Evolutionary conservation across 768 basidiomycete species (phyloP).

Genomic region (Pleurotus sapidus): DNA sequence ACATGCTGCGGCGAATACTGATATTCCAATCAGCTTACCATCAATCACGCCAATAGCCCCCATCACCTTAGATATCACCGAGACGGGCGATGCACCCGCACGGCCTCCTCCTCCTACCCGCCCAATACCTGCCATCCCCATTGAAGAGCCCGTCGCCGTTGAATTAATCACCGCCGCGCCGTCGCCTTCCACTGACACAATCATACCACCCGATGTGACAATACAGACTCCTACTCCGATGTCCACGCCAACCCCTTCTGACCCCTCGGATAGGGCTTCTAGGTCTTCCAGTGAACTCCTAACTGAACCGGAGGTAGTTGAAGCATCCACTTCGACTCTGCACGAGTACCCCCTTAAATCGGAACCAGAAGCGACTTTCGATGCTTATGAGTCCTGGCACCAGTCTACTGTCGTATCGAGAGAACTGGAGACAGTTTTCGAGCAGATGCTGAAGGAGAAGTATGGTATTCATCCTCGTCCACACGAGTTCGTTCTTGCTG

Average conservation of each 20-base stretch:
- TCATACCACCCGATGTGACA: background rate
- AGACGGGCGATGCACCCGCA: background rate
- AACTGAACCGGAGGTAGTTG: too few species aligned
- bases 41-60: background rate
- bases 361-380: background rate
- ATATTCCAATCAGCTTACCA: background rate
- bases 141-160: background rate
- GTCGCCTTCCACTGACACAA: background rate
- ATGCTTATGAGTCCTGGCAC: slow-evolving; percentile 33
- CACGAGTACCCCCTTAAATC: background rate
- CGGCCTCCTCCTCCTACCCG: slow-evolving; percentile 10
- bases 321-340: too few species aligned
- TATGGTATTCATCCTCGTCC: slow-evolving; percentile 53
- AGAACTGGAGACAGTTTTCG: slow-evolving; percentile 56
- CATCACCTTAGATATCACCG: background rate
- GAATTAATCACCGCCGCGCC: background rate
- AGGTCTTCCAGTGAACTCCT: too few species aligned
- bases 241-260: background rate
- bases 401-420: slow-evolving; percentile 34
- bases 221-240: background rate
- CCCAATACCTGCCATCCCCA: slow-evolving; percentile 8
- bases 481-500: slow-evolving; percentile 41
- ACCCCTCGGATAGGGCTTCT: background rate
- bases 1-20: background rate
- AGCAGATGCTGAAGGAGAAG: slow-evolving; percentile 52